Base-by-base conservation (phyloP, 2,329 filamentous ascomycete species). In the Aspergillus fumigatus region DNA sequence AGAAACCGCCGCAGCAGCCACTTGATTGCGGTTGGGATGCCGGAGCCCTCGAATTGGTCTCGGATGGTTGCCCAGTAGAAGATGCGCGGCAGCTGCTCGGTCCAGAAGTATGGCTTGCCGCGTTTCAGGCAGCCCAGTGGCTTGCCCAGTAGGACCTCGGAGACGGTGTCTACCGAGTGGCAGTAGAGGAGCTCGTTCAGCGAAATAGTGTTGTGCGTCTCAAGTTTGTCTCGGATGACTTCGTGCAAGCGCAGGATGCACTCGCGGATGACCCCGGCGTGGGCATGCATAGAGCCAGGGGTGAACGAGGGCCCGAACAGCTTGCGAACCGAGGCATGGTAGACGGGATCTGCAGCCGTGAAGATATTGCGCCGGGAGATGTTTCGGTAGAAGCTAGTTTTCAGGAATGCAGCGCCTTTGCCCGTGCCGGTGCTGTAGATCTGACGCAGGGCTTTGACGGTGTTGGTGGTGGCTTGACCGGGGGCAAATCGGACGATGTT, bases 1-100 rank as follows among this genome's bases (percentile, higher is more conserved):
- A 67, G 58, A 7, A 67, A 53, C 29, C 63, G 61, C 9, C 64
- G 63, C 8, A 67, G 59, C 51, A 66, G 59, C 65, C 64, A 64
- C 47, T 66, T 66, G 56, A 66, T 64, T n/a, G 64, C 48, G 5
- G 64, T 63, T 4, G 65, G 65, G 1, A 67, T 55, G 0, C 65
- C 65, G 6, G 65, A 67, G 1, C 65, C 65, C n/a, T 65, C 50
- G 38, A 67, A 67, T 27, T 67, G 65, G 32, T 66, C 62, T 2
- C 64, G 57, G 29, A 67, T 57, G 3, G 64, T 67, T 3, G 64
- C 64, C 65, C 65, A 67, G 59, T 60, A 67, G 56, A 67, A 67
- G 47, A 67, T 66, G 0, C 65, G 63, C 9, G 64, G 64, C 3
- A 67, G 59, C 47, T 66, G 64, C 25, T 64, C 64, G 7, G 65